Conservation (phyloP, 2,329 filamentous ascomycete species). For the Xylaria digitata region DNA sequence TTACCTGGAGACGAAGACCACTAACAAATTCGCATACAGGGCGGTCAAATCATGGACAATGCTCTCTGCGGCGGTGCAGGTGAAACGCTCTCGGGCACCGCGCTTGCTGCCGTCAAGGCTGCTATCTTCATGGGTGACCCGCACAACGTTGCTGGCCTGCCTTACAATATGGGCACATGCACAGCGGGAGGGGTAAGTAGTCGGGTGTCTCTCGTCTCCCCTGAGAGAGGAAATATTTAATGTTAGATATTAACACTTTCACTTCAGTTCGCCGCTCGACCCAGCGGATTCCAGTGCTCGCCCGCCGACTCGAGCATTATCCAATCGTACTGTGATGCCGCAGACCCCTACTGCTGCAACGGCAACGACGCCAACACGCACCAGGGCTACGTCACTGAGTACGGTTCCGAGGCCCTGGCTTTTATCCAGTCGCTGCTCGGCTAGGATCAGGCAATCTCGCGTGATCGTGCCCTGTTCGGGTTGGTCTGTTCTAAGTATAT, state of each 20-base stretch:
- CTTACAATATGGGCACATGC: conserved; percentile 72
- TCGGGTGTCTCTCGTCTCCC: not conserved
- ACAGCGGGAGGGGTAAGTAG: conserved; percentile 66
- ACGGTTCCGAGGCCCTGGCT: conserved; percentile 67
- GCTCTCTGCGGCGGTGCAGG: conserved; percentile 69
- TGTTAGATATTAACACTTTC: not conserved
- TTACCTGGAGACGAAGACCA: not conserved
- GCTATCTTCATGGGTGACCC: conserved; percentile 73
- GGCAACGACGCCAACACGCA: conserved; percentile 70
- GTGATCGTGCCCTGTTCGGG: not conserved
- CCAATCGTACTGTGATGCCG: conserved; percentile 72
- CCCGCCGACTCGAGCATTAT: conserved; percentile 63
- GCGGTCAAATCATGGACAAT: conserved; percentile 72
- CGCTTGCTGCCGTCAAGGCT: conserved; percentile 66
- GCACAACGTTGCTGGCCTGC: conserved; percentile 63
- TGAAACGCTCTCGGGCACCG: conserved; percentile 56
- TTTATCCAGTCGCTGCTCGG: conserved; percentile 58
- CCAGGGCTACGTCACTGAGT: conserved; percentile 69
- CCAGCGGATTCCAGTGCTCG: conserved; percentile 66
- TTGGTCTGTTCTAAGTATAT: not conserved
- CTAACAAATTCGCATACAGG: conserved; percentile 51
- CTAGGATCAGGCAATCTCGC: not conserved
- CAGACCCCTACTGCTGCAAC: conserved; percentile 75
- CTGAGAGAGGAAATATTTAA: not conserved
- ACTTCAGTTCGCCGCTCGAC: conserved; percentile 68